Evolutionary conservation across 495 filamentous ascomycete genomes (phyloP).

Genomic region (Aspergillus indologenus): DNA sequence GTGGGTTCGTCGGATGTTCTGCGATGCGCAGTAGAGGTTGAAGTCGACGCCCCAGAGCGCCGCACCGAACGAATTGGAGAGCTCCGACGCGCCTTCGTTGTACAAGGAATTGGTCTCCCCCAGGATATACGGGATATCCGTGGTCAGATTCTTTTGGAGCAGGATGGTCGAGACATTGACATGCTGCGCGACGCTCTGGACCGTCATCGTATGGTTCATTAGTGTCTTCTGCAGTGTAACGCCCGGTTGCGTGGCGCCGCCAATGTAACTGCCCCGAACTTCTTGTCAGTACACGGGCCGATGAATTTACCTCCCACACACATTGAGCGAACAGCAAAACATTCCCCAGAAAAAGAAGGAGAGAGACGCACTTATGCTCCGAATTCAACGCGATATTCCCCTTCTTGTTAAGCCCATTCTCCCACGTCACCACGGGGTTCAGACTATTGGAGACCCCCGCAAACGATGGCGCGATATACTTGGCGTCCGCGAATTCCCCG

Average conservation of each 20-base stretch:
- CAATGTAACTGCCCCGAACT: conserved; percentile 54
- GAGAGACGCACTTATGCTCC: conserved; percentile 56
- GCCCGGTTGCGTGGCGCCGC: conserved; percentile 56
- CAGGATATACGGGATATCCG: conserved; percentile 55
- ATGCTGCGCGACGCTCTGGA: conserved; percentile 24
- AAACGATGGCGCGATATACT: conserved; percentile 61
- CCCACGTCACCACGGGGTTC: conserved; percentile 49
- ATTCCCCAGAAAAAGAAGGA: conserved; percentile 1
- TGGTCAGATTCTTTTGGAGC: conserved; percentile 32
- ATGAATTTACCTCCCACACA: too few relatives aligned
- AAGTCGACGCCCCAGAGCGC: conserved; percentile 70
- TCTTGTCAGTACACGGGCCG: conserved; percentile 9
- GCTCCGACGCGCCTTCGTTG: conserved; percentile 58
- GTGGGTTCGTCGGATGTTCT: conserved; percentile 57
- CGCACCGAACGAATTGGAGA: conserved; percentile 68
- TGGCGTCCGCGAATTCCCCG: conserved; percentile 41
- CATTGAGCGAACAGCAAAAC: too few relatives aligned
- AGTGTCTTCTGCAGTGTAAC: conserved; percentile 62
- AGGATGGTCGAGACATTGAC: conserved; percentile 5
- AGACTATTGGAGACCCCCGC: conserved; percentile 53
- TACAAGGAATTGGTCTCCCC: conserved; percentile 66
- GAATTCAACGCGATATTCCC: conserved; percentile 54
- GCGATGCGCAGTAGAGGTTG: conserved; percentile 55
- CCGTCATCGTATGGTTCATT: conserved; percentile 62
- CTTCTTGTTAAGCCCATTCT: conserved; percentile 49